phyloP scores from a whole-genome alignment of 139 green algal species.

The Micractinium conductrix region DNA sequence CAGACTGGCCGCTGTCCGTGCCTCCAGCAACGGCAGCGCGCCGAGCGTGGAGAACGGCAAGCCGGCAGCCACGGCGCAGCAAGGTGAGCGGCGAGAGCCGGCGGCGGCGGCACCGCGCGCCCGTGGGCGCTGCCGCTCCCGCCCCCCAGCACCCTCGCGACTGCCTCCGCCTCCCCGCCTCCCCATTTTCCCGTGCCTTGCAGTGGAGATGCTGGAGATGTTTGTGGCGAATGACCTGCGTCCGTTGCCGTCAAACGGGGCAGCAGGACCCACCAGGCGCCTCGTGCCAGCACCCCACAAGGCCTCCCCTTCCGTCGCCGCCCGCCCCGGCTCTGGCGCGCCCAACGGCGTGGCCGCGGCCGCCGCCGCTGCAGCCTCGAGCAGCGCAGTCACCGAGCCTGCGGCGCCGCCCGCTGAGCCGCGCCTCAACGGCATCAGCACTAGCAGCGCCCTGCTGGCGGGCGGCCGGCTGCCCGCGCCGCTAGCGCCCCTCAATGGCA shows the following conservation, averaged over 20 bases:
- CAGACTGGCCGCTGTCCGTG: background rate
- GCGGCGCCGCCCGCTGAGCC: background rate
- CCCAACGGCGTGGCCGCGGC: background rate
- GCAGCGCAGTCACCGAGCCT: background rate
- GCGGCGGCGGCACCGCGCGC: too few species aligned
- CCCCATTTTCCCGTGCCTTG: background rate
- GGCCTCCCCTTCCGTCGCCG: background rate
- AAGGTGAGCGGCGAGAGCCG: background rate
- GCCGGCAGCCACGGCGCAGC: background rate
- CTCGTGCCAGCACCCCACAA: conserved; percentile 22
- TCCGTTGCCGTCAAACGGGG: background rate
- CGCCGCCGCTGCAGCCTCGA: background rate
- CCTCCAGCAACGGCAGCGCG: background rate
- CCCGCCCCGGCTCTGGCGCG: background rate
- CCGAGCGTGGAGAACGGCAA: background rate
- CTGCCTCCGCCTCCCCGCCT: background rate
- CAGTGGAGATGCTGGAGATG: conserved; percentile 34
- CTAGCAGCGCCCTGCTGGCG: too few species aligned
- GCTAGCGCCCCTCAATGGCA: background rate
- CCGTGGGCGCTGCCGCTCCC: background rate
- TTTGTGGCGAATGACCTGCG: conserved; percentile 21
- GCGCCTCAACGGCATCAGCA: background rate
- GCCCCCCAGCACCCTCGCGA: too few species aligned
- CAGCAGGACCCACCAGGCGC: background rate
- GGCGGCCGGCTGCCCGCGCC: background rate